Conservation (phyloP, 2,329 filamentous ascomycete species). For the Gaeumannomyces tritici region DNA sequence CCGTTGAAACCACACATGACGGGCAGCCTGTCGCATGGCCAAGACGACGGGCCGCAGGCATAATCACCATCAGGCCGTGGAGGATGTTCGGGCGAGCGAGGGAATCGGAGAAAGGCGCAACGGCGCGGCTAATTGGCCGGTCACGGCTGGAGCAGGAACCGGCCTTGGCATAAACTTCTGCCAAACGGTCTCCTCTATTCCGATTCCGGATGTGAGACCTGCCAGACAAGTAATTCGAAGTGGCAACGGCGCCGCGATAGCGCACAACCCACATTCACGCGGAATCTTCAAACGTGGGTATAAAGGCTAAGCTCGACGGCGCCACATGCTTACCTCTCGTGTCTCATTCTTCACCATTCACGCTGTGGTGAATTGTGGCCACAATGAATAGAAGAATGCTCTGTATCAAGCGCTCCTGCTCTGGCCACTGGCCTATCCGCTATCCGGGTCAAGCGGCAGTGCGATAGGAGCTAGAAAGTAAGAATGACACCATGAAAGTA, state of each 20-base stretch:
- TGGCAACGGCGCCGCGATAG: neutral
- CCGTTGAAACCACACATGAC: constrained; percentile 20
- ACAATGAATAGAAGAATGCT: no score
- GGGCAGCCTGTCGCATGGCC: constrained; percentile 15
- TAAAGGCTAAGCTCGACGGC: neutral
- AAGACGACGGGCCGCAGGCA: constrained; percentile 4
- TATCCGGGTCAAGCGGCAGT: no score
- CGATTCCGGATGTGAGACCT: neutral
- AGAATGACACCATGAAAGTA: no score
- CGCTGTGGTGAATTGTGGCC: neutral
- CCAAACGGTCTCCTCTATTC: neutral
- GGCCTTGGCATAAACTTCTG: neutral
- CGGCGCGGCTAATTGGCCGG: neutral
- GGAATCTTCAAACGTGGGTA: neutral
- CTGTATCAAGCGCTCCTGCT: no score
- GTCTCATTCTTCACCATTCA: neutral
- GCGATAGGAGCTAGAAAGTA: no score
- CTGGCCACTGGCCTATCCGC: no score
- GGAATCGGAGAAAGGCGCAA: neutral
- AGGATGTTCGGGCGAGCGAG: neutral
- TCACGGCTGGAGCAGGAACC: neutral
- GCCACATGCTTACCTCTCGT: neutral
- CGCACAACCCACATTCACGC: neutral
- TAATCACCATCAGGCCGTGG: neutral
- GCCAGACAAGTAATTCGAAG: neutral